phyloP scores from a whole-genome alignment of 768 basidiomycete genomes.

The Pisolithus sp. region DNA sequence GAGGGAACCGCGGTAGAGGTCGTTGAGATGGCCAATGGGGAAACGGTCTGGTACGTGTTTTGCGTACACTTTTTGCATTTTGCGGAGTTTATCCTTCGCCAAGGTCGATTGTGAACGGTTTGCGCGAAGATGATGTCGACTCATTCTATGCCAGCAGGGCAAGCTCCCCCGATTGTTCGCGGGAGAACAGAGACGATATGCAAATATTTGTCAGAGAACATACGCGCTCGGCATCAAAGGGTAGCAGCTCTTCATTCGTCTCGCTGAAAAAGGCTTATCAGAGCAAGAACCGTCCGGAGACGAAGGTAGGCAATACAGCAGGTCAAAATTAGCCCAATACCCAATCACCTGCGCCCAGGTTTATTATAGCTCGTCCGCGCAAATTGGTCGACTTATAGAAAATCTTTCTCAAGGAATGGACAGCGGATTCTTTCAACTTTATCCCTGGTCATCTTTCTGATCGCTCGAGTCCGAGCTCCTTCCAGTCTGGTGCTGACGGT shows the following conservation, averaged over 20 bases:
- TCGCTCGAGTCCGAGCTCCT: constrained; percentile 58
- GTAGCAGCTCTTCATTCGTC: constrained; percentile 51
- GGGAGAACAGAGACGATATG: constrained; percentile 43
- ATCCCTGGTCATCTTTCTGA: constrained; percentile 37
- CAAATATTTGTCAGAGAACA: constrained; percentile 79
- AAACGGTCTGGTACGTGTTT: constrained; percentile 70
- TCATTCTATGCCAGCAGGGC: constrained; percentile 59
- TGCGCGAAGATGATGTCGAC: constrained; percentile 72
- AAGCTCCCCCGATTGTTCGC: constrained; percentile 74
- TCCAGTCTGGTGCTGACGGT: constrained; percentile 53
- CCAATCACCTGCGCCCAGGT: constrained; percentile 15
- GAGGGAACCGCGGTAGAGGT: constrained; percentile 68
- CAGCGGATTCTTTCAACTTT: constrained; percentile 79
- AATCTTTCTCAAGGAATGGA: constrained; percentile 77
- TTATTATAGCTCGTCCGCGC: constrained; percentile 50
- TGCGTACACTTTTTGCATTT: neutral
- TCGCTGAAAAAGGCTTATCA: constrained; percentile 53
- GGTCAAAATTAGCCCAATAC: constrained; percentile 1
- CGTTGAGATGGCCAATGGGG: constrained; percentile 79
- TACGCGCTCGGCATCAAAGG: constrained; percentile 55
- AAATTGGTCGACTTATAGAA: constrained; percentile 82
- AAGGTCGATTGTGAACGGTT: constrained; percentile 76
- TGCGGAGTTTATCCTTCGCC: neutral
- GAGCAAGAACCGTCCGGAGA: constrained; percentile 66
- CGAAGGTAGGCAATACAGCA: constrained; percentile 52